Conservation (phyloP, 1,139 yeast species). For the Taphrina populina region DNA sequence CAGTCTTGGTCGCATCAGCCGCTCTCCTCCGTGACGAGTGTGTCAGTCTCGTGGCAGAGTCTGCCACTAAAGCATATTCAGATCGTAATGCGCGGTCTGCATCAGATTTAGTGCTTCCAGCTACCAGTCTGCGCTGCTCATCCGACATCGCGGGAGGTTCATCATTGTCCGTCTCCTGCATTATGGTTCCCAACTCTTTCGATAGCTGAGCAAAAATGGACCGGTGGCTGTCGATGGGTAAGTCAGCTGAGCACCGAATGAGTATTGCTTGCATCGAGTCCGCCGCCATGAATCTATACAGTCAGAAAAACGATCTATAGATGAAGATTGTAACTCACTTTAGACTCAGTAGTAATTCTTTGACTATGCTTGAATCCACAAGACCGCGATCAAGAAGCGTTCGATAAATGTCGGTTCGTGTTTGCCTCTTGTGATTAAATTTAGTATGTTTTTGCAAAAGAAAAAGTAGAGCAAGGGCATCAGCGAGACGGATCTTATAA, state of each 20-base stretch:
- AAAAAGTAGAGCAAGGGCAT: not conserved
- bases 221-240: too few species aligned
- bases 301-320: too few species aligned
- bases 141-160: too few species aligned
- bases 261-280: not conserved
- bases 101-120: too few species aligned
- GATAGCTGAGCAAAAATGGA: too few species aligned
- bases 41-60: conserved; percentile 2
- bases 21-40: not conserved
- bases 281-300: too few species aligned
- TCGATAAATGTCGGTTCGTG: conserved; percentile 7
- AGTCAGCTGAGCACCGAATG: too few species aligned
- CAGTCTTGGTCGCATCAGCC: conserved; percentile 1
- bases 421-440: not conserved
- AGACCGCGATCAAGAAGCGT: conserved; percentile 20
- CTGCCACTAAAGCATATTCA: conserved; percentile 3
- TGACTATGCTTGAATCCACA: not conserved
- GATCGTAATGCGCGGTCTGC: conserved; percentile 10
- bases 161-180: too few species aligned
- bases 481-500: conserved; percentile 5
- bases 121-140: too few species aligned
- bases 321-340: conserved; percentile 24
- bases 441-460: not conserved
- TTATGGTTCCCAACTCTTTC: too few species aligned
- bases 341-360: conserved; percentile 10